Conservation (phyloP, 768 basidiomycete species). For the Macrolepiota fuliginosa region DNA sequence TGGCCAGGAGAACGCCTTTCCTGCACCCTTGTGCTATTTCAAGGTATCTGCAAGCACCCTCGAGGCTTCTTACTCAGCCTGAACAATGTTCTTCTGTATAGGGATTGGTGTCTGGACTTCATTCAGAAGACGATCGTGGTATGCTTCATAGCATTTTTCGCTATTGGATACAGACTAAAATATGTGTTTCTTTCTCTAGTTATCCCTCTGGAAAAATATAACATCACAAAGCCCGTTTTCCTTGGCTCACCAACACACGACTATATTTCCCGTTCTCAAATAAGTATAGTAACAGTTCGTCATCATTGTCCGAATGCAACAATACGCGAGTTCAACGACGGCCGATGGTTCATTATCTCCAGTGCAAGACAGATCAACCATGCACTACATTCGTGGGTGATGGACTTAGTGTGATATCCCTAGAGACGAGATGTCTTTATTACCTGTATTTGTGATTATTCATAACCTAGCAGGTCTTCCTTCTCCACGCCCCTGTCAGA, state of each 20-base stretch:
- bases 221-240: slow-evolving; percentile 35
- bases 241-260: slow-evolving; percentile 36
- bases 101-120: slow-evolving; percentile 24
- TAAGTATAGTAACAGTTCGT: slow-evolving; percentile 23
- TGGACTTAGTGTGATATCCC: slow-evolving; percentile 22
- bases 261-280: slow-evolving; percentile 27
- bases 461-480: not conserved
- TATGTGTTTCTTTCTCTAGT: slow-evolving; percentile 13
- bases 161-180: not conserved
- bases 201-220: slow-evolving; percentile 28
- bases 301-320: slow-evolving; percentile 28
- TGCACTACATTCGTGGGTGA: slow-evolving; percentile 29
- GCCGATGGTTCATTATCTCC: slow-evolving; percentile 37
- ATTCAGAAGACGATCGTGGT: slow-evolving; percentile 37
- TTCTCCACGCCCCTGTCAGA: not conserved
- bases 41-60: not conserved
- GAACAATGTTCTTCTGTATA: slow-evolving; percentile 1
- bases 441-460: not conserved
- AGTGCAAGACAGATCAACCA: slow-evolving; percentile 21
- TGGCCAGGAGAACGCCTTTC: not conserved
- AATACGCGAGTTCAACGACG: slow-evolving; percentile 34
- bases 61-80: not conserved
- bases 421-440: not conserved
- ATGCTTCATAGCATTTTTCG: slow-evolving; percentile 2
- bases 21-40: not conserved